Evolutionary conservation across 768 basidiomycete species (phyloP), one percentile per base, ranked within the genome.

Genomic region (Rhizopogon rudus): DNA sequence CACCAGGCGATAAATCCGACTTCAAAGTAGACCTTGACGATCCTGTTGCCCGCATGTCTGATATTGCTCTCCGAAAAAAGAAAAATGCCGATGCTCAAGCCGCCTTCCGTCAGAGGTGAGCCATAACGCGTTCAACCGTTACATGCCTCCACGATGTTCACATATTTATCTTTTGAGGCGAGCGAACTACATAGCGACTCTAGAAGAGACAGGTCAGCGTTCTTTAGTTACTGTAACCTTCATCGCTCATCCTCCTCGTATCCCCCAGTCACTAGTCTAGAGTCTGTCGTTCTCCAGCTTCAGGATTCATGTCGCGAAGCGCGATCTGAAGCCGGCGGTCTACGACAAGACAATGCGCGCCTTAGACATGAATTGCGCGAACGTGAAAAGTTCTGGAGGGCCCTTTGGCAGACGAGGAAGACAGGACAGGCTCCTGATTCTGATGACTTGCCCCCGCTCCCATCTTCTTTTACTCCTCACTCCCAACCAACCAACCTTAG

Each of bases 71-170:
- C 63, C 76, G 89, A 60, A 91, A 90, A 75, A 90, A 89, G 77
- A 93, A 93, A 75, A 93, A 93, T 63, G 91, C 91, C 37, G 88
- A 91, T 66, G 91, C 91, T 2, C 91, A 93, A 72, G 90, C 91
- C 52, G 88, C 89, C 56, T 92, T 91, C 70, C 78, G 88, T 59
- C 87, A 86, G 48, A 74, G 88, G 61, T 70, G 48, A 65, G 58
- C 59, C 31, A 46, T 33, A 41, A 25, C 45, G 25, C 52, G 39
- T 49, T 9, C 1, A 37, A 37, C n/a, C 17, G n/a, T 37, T 33
- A 25, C 22, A 44, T 20, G n/a, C 42, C 29, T 49, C 9, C 50
- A 54, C 50, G 43, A 52, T 33, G n/a, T 55, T 58, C 35, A 57
- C 57, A 67, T 49, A 6, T 37, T 25, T n/a, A 37, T 49, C 4